Conservation (phyloP, 73 alveolate genomes). For the Paramecium tetraurelia region DNA sequence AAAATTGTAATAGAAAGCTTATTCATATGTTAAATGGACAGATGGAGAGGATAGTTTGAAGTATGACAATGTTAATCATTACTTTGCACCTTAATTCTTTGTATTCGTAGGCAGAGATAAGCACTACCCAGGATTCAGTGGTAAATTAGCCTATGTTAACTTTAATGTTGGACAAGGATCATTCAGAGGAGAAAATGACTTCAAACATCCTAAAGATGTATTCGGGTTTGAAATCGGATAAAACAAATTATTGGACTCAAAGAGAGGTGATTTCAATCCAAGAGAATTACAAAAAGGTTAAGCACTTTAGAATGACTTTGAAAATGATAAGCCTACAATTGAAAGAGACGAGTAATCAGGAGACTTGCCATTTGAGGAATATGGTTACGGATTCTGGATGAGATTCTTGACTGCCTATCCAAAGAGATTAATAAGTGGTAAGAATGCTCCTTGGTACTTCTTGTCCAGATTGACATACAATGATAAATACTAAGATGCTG, state of each 20-base stretch:
- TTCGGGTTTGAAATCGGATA: neutral
- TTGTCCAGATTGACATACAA: constrained; percentile 22
- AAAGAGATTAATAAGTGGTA: constrained; percentile 32
- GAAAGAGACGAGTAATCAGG: constrained; percentile 26
- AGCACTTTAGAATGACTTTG: neutral
- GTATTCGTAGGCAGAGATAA: constrained; percentile 41
- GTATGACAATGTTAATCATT: constrained; percentile 26
- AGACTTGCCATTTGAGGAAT: constrained; percentile 14
- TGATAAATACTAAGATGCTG: neutral
- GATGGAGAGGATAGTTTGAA: neutral
- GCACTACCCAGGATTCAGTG: constrained; percentile 31
- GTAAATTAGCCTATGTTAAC: neutral
- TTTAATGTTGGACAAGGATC: constrained; percentile 41
- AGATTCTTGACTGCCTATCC: constrained; percentile 44
- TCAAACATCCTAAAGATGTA: constrained; percentile 19
- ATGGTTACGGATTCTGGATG: constrained; percentile 50
- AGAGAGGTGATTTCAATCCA: neutral
- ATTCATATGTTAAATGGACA: neutral
- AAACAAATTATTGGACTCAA: neutral
- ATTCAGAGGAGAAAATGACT: neutral
- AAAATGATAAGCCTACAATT: neutral
- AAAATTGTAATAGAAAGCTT: neutral
- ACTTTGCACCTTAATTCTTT: constrained; percentile 27
- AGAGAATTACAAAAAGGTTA: neutral
- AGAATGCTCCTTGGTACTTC: constrained; percentile 46